Evolutionary conservation across 2,329 filamentous ascomycete genomes (phyloP), one percentile per base, ranked within the genome.

Genomic region (Metarhizium humberi): DNA sequence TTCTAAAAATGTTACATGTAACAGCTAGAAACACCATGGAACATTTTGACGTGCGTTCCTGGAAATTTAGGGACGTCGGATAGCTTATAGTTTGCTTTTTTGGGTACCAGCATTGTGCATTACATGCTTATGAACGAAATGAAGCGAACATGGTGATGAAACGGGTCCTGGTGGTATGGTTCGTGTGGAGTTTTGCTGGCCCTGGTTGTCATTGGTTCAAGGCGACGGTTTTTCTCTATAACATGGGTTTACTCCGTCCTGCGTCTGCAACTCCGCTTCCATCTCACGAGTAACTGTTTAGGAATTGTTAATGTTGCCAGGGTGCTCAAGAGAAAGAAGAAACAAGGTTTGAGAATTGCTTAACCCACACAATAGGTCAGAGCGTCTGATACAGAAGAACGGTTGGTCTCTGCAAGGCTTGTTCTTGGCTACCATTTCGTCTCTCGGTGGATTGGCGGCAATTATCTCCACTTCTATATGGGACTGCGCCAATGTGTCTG

Each of bases 1-100:
- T 47, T 48, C 30, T 38, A n/a, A 38, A 45, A 29, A 36, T 32
- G 50, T 42, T 47, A 47, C 51, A 43, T 30, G 56, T 50, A 56
- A 32, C 14, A 6, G 16, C 38, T 7, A 25, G 53, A 47, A 36
- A 25, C 16, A 20, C 20, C 20, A 48, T 48, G 25, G 45, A 48
- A 30, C 20, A 48, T 30, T 48, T 13, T 30, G 45, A 48, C 20
- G 30, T 13, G 13, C 25, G 20, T 29, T 48, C 45, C 45, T 16
- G 42, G 6, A 18, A 11, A 45, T 45, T 18, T 18, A 6, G 42
- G 6, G n/a, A 45, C 18, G 45, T 4, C 8, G 8, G 25, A 25
- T 11, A 10, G n/a, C 25, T 46, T 6, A 14, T n/a, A 43, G 16
- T 14, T 20, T 45, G 42, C 42, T 11, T 20, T 25, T 7, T 45